Conservation (phyloP, 208 protist species). For the Porcisia hertigi region DNA sequence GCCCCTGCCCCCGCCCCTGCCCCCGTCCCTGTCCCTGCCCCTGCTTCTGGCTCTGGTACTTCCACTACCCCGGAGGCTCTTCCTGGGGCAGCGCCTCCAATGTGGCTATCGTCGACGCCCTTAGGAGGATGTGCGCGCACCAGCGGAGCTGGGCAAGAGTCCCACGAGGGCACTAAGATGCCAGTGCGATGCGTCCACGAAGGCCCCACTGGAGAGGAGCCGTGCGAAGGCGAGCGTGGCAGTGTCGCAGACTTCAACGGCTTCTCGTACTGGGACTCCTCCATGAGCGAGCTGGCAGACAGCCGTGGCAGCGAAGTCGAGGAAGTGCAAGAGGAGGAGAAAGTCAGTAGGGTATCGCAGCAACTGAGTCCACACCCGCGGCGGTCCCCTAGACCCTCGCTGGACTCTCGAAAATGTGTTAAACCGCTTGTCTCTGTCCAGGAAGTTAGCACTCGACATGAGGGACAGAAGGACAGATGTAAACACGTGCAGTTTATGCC, state of each 20-base stretch:
- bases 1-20: neutral
- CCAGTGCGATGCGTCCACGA: neutral
- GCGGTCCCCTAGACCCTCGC: neutral
- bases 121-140: neutral
- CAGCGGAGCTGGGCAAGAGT: neutral
- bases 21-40: too few species aligned
- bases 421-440: constrained; percentile 3
- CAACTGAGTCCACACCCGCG: neutral
- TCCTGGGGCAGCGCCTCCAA: constrained; percentile 1
- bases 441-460: neutral
- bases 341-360: neutral
- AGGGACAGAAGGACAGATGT: neutral
- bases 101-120: neutral
- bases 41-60: neutral
- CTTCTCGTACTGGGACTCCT: constrained; percentile 30
- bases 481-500: constrained; percentile 4
- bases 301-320: constrained; percentile 5
- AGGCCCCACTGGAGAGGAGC: constrained; percentile 1
- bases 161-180: neutral
- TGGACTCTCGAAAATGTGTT: neutral
- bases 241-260: constrained; percentile 3
- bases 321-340: neutral
- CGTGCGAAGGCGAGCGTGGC: neutral
- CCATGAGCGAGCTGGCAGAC: neutral
- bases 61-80: neutral